These are phyloP conservation scores for Pseudoturritis turrita DNA, from an alignment of 345 rosid genomes.

Conservation along the genomic window DNA sequence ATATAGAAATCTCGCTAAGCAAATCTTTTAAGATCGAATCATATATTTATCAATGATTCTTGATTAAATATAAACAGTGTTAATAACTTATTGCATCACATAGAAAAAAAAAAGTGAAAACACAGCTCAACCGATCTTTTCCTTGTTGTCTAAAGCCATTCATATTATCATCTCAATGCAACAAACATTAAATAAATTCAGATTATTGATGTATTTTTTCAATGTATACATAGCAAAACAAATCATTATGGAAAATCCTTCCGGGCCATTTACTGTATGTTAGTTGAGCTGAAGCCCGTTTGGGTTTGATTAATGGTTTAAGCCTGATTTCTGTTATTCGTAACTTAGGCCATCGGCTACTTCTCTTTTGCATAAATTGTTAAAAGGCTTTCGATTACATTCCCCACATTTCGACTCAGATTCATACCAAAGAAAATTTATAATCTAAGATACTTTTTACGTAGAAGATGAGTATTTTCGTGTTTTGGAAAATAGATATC, in stretches of 20 bases:
- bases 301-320: background rate
- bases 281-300: background rate
- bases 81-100: background rate
- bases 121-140: conserved; percentile 8
- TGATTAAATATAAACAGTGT: background rate
- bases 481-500: no score
- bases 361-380: no score
- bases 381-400: background rate
- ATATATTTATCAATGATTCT: background rate
- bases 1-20: background rate
- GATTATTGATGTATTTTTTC: background rate
- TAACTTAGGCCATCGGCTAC: no score
- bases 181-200: background rate
- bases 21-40: conserved; percentile 29
- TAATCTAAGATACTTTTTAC: no score
- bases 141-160: background rate
- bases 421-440: no score
- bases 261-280: background rate
- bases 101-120: background rate
- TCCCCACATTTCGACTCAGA: no score
- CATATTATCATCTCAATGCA: background rate
- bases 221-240: background rate
- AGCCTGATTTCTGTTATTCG: no score
- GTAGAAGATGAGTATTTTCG: no score
- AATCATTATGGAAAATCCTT: background rate